phyloP scores from a whole-genome alignment of 1,284 basidiomycete species.

The Tylopilus sp. region DNA sequence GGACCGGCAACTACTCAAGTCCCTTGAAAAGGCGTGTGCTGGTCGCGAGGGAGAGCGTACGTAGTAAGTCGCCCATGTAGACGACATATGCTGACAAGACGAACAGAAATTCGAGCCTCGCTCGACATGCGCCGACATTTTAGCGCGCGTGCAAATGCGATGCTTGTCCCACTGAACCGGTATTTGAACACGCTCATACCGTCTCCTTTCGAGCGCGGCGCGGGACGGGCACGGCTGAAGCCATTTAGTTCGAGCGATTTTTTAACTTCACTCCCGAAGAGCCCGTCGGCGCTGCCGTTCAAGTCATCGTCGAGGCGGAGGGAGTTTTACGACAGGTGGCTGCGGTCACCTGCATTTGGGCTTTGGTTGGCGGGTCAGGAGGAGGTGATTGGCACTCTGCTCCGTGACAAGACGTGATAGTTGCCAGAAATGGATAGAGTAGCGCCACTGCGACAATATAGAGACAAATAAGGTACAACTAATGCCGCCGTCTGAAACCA shows the following conservation, averaged over 20 bases:
- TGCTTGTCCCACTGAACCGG: slow-evolving; percentile 89
- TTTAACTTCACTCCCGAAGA: slow-evolving; percentile 74
- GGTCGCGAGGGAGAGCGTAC: slow-evolving; percentile 51
- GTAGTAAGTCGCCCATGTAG: slow-evolving; percentile 25
- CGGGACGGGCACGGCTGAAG: slow-evolving; percentile 45
- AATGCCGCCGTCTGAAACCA: slow-evolving; percentile 15
- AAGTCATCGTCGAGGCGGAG: slow-evolving; percentile 57
- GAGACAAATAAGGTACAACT: slow-evolving; percentile 22
- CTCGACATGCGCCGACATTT: slow-evolving; percentile 81
- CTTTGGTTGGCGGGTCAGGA: slow-evolving; percentile 75
- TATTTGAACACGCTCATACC: slow-evolving; percentile 92
- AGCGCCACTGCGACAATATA: slow-evolving; percentile 29
- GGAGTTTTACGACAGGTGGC: slow-evolving; percentile 73
- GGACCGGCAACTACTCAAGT: slow-evolving; percentile 70
- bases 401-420: too few relatives aligned
- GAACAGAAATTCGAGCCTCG: slow-evolving; percentile 57
- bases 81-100: not conserved
- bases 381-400: slow-evolving; percentile 55
- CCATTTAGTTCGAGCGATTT: slow-evolving; percentile 81
- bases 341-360: slow-evolving; percentile 70
- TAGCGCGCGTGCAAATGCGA: slow-evolving; percentile 79
- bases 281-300: slow-evolving; percentile 78
- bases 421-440: not conserved
- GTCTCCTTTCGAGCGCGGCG: slow-evolving; percentile 47
- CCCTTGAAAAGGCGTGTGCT: slow-evolving; percentile 55